phyloP scores from a whole-genome alignment of 805 yeast species.

The Ogataea ganodermae region DNA sequence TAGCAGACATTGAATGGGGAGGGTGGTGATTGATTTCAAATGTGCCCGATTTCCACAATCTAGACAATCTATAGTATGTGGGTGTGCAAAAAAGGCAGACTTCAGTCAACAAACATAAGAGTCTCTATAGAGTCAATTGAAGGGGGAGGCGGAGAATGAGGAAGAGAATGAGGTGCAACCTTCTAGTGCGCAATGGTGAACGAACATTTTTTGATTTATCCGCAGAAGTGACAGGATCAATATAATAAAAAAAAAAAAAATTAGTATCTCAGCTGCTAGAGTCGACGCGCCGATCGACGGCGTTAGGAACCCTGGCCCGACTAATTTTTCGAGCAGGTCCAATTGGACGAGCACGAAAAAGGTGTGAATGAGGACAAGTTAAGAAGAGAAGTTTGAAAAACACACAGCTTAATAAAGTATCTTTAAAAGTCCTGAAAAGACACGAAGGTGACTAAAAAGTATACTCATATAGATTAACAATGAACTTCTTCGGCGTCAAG shows the following conservation, averaged over 20 bases:
- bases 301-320: conserved; percentile 15
- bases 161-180: too few relatives aligned
- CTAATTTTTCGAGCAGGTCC: conserved; percentile 14
- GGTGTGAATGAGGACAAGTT: conserved; percentile 9
- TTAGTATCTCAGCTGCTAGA: background rate
- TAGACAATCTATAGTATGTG: too few relatives aligned
- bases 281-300: conserved; percentile 11
- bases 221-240: too few relatives aligned
- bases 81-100: too few relatives aligned
- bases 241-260: background rate
- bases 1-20: background rate
- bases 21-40: too few relatives aligned
- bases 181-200: too few relatives aligned
- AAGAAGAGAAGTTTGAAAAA: background rate
- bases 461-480: conserved; percentile 16
- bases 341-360: conserved; percentile 20
- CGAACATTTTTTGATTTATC: too few relatives aligned
- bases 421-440: background rate
- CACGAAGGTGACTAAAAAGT: conserved; percentile 6
- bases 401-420: background rate
- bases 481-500: conserved; percentile 38
- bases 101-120: too few relatives aligned
- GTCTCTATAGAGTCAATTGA: too few relatives aligned
- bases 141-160: too few relatives aligned
- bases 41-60: background rate